Conservation (phyloP, 1,139 yeast genomes). For the Wickerhamiella infanticola region DNA sequence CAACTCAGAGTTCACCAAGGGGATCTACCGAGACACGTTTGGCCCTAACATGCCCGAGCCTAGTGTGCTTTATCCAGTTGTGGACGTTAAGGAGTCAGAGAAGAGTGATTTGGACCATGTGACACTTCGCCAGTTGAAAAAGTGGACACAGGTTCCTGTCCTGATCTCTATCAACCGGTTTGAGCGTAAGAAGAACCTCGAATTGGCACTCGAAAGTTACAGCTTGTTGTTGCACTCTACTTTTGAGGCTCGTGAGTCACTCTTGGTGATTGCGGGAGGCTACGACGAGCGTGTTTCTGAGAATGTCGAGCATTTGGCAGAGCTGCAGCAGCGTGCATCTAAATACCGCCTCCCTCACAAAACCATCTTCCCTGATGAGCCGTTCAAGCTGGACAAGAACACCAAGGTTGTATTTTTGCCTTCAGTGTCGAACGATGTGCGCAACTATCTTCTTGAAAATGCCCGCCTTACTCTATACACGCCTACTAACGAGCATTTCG, state of each 20-base stretch:
- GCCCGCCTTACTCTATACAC: constrained; percentile 64
- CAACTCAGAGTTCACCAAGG: constrained; percentile 68
- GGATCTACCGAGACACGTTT: constrained; percentile 54
- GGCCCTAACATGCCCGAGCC: constrained; percentile 32
- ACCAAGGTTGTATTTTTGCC: constrained; percentile 56
- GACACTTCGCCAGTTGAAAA: constrained; percentile 1
- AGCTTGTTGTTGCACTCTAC: constrained; percentile 24
- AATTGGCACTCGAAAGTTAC: constrained; percentile 57
- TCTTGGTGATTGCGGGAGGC: constrained; percentile 79
- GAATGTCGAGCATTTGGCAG: constrained; percentile 55
- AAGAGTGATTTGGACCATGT: constrained; percentile 2
- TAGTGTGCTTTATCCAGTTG: constrained; percentile 81
- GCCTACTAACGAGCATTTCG: constrained; percentile 87
- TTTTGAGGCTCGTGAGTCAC: constrained; percentile 17
- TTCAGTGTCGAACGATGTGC: constrained; percentile 52
- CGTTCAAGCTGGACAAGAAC: constrained; percentile 9
- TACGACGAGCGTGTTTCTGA: constrained; percentile 61
- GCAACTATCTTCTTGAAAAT: constrained; percentile 43
- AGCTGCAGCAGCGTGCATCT: constrained; percentile 39
- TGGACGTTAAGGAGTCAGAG: constrained; percentile 28
- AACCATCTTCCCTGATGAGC: constrained; percentile 26
- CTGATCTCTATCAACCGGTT: constrained; percentile 75
- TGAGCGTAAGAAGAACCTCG: constrained; percentile 73
- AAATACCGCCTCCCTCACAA: constrained; percentile 31
- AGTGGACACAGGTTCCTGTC: constrained; percentile 10